A percentile compares a stretch with the other conserved stretches of the same genome.
Conservation (phyloP, 1,139 yeast genomes). For the Suhomyces choctaworum region DNA sequence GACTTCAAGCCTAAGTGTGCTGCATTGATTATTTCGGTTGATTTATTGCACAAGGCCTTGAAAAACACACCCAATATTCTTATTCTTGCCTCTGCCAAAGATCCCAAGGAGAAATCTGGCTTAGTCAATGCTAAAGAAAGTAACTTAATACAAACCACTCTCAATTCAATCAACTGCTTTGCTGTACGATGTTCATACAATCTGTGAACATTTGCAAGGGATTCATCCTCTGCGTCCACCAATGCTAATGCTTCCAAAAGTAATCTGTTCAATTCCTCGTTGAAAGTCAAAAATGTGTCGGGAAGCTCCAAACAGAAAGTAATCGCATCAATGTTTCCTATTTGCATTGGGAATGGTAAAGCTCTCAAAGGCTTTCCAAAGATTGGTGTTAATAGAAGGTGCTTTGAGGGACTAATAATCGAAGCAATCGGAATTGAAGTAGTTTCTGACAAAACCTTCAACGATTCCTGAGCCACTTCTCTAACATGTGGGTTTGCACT, state of each 20-base stretch:
- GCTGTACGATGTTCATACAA: conserved; percentile 85
- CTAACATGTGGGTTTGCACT: conserved; percentile 84
- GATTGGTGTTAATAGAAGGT: conserved; percentile 82
- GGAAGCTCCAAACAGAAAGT: conserved; percentile 84
- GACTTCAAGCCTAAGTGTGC: conserved; percentile 86
- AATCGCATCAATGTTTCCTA: conserved; percentile 96
- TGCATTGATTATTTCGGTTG: conserved; percentile 87
- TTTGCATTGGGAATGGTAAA: conserved; percentile 97
- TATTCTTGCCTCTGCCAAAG: conserved; percentile 80
- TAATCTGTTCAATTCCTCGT: conserved; percentile 83
- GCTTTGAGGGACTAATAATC: conserved; percentile 80
- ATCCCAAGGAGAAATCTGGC: conserved; percentile 73
- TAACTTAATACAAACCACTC: conserved; percentile 86
- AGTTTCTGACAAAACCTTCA: conserved; percentile 66
- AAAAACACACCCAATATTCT: conserved; percentile 91
- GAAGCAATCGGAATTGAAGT: conserved; percentile 70
- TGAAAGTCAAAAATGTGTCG: conserved; percentile 78
- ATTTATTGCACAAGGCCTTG: conserved; percentile 85
- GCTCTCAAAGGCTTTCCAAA: conserved; percentile 97
- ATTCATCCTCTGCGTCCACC: conserved; percentile 97
- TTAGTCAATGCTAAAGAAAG: conserved; percentile 81
- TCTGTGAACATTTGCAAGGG: conserved; percentile 83
- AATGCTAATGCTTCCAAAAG: conserved; percentile 88
- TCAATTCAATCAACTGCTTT: conserved; percentile 78
- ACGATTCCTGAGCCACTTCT: conserved; percentile 74